Percentiles rank a stretch among this genome's conserved stretches.
Conservation (phyloP, 73 alveolate genomes). For the Blepharisma stoltei region DNA sequence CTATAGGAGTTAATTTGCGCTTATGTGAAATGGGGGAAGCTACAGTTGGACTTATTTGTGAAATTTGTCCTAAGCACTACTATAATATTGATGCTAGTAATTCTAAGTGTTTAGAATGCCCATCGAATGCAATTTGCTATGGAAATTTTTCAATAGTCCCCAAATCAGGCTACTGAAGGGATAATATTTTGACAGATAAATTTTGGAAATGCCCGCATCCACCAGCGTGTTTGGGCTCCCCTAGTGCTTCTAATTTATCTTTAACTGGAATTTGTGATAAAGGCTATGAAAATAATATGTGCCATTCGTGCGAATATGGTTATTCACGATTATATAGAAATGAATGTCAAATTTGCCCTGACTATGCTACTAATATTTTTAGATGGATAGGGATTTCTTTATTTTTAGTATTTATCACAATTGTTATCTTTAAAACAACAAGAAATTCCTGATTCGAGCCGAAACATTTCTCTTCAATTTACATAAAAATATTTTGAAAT, state of each 20-base stretch:
- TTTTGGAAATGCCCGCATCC: slow-evolving; percentile 43
- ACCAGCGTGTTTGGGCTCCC: slow-evolving; percentile 58
- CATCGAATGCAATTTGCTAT: slow-evolving; percentile 14
- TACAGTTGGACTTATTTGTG: too few relatives aligned
- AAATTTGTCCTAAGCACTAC: too few relatives aligned
- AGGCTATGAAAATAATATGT: slow-evolving; percentile 60
- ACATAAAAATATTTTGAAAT: slow-evolving; percentile 11
- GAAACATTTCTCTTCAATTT: slow-evolving; percentile 33
- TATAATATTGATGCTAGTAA: too few relatives aligned
- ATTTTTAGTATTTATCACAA: not conserved
- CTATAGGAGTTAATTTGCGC: too few relatives aligned
- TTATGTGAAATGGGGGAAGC: too few relatives aligned
- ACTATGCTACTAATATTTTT: not conserved
- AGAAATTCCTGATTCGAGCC: slow-evolving; percentile 30
- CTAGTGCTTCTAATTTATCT: slow-evolving; percentile 15
- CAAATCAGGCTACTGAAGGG: slow-evolving; percentile 12
- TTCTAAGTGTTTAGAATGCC: slow-evolving; percentile 16
- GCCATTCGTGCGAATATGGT: slow-evolving; percentile 68
- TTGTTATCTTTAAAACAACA: slow-evolving; percentile 34
- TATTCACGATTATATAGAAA: slow-evolving; percentile 51
- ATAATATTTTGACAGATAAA: not conserved
- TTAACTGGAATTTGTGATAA: slow-evolving; percentile 61
- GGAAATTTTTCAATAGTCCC: slow-evolving; percentile 31
- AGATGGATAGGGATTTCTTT: not conserved
- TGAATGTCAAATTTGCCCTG: slow-evolving; percentile 53